Conservation (phyloP, 2,329 filamentous ascomycete species). For the Zalaria sp. region DNA sequence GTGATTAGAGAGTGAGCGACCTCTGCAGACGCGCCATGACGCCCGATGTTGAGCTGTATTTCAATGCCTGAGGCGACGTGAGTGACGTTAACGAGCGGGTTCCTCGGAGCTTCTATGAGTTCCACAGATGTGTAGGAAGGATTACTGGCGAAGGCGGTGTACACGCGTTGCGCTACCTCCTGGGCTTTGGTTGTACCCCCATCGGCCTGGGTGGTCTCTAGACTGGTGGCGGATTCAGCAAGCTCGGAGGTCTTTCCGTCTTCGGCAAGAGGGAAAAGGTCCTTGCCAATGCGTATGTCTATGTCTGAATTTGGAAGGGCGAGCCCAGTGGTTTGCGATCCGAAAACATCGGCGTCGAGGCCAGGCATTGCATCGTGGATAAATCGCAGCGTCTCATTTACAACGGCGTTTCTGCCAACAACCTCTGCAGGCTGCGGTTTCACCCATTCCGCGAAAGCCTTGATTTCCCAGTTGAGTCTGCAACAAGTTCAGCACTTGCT, state of each 20-base stretch:
- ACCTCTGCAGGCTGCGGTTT: constrained; percentile 29
- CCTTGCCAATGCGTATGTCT: constrained; percentile 30
- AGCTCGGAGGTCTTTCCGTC: background rate
- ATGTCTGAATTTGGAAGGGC: constrained; percentile 40
- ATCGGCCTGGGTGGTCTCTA: background rate
- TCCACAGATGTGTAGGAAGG: background rate
- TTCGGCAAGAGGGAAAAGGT: background rate
- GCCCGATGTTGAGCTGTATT: constrained; percentile 37
- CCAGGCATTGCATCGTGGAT: constrained; percentile 12
- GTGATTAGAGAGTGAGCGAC: constrained; percentile 28
- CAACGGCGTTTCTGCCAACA: constrained; percentile 19
- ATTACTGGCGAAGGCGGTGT: background rate
- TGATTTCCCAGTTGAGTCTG: constrained; percentile 30
- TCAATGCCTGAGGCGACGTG: constrained; percentile 35
- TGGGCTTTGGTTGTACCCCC: background rate
- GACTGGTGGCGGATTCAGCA: background rate
- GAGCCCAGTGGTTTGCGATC: constrained; percentile 39
- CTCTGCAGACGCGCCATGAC: background rate
- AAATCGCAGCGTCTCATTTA: constrained; percentile 17
- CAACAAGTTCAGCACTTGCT: too few relatives aligned
- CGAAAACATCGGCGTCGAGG: constrained; percentile 28
- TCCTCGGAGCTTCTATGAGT: constrained; percentile 16
- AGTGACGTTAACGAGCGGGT: constrained; percentile 26
- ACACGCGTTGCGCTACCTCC: background rate
- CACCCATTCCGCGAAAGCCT: constrained; percentile 29